Evolutionary conservation across 805 yeast genomes (phyloP), one percentile per base, ranked within the genome.

Genomic region (Candida oleophila): DNA sequence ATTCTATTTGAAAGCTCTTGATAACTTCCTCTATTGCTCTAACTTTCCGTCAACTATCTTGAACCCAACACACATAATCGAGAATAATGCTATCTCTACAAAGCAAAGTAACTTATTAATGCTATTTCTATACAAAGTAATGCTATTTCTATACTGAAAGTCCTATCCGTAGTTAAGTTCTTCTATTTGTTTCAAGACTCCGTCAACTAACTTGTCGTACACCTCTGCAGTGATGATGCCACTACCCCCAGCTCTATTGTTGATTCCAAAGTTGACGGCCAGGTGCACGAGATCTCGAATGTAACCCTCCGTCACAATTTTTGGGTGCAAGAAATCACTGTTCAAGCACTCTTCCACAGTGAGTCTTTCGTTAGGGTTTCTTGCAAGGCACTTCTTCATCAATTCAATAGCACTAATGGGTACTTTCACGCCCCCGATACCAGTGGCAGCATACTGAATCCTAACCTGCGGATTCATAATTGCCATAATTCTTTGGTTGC

Each of bases 381-480:
- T 73, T 20, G 70, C 67, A 42, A 92, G 68, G 61, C 97, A 92
- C 18, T 77, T 75, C 51, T 81, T 74, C 68, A 92, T 87, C 28
- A 87, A 70, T 42, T 83, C 89, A 25, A 89, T 75, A 1, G 85
- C 83, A 28, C 86, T 78, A 25, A 68, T 67, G 1, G 96, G 92
- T 2, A 89, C 89, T n/a, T 62, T 60, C 0, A 74, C 77, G 15
- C 78, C 81, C 0, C 85, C 87, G 0, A 81, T 55, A 0, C 89
- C 89, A 22, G 65, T 68, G 21, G 73, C 76, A 1, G 96, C 87
- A 60, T 79, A 90, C 32, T 68, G 66, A 12, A 90, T 82, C 53
- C 81, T 80, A 20, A 88, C 80, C 50, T 85, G 84, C 0, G 96
- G 94, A 60, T 89, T 87, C 78, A 87, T 87, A 34, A 89, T 92